Percentiles rank a stretch among this genome's conserved stretches.
phyloP scores from a whole-genome alignment of 805 yeast genomes.

The Nakazawaea peltata region DNA sequence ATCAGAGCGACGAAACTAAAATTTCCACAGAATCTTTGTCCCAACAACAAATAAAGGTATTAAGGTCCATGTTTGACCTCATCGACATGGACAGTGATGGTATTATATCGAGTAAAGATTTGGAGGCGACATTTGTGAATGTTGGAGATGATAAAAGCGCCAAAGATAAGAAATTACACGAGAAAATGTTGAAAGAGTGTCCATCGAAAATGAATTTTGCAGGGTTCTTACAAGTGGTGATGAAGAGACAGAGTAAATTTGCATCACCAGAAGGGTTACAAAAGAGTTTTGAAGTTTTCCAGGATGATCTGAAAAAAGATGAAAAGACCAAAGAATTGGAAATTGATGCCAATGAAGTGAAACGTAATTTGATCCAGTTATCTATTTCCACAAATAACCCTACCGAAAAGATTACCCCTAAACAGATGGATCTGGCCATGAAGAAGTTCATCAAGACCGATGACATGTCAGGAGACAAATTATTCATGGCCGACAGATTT shows the following conservation, averaged over 20 bases:
- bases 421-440: conserved; percentile 43
- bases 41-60: conserved; percentile 44
- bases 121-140: conserved; percentile 43
- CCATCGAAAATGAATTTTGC: conserved; percentile 49
- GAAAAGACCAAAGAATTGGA: not conserved
- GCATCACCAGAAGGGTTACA: conserved; percentile 42
- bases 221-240: conserved; percentile 56
- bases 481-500: conserved; percentile 59
- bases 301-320: conserved; percentile 12
- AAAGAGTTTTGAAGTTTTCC: conserved; percentile 53
- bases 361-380: conserved; percentile 39
- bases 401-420: conserved; percentile 17
- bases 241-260: conserved; percentile 37
- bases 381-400: not conserved
- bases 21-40: conserved; percentile 7
- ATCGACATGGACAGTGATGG: conserved; percentile 83
- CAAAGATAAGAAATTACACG: conserved; percentile 29
- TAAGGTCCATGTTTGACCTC: conserved; percentile 69
- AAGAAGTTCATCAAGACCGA: conserved; percentile 45
- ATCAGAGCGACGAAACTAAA: no score
- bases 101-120: conserved; percentile 43
- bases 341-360: conserved; percentile 33
- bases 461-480: conserved; percentile 47
- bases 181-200: conserved; percentile 35
- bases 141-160: conserved; percentile 34